phyloP scores from a whole-genome alignment of 164 flowering plant species.

The Echeveria elegans region DNA sequence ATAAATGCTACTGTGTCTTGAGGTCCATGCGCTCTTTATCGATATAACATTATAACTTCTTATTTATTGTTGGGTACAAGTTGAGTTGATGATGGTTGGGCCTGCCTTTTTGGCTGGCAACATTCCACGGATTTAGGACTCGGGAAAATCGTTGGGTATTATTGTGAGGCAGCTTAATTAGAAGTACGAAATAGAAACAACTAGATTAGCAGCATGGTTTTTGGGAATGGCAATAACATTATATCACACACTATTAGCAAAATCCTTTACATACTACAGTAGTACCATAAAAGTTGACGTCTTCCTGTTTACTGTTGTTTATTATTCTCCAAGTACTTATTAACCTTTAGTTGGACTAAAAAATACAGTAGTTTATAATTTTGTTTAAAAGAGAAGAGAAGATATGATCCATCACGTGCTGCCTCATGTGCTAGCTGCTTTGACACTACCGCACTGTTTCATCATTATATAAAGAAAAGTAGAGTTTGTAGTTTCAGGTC shows the following conservation, averaged over 20 bases:
- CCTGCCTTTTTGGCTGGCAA: not conserved
- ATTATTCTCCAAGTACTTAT: not conserved
- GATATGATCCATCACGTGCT: not conserved
- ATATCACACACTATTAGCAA: not conserved
- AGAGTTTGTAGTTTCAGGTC: not conserved
- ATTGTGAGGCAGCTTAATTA: not conserved
- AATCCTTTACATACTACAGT: not conserved
- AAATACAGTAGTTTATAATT: no score
- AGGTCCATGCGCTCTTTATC: not conserved
- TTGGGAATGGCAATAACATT: not conserved
- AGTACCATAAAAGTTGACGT: not conserved
- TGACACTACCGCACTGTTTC: not conserved
- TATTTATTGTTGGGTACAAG: not conserved
- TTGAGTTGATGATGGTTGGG: not conserved
- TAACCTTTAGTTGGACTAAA: no score
- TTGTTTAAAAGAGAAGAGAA: not conserved
- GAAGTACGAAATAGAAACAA: not conserved
- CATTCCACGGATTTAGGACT: constrained; percentile 4
- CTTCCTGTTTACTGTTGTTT: not conserved
- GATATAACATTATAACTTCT: not conserved
- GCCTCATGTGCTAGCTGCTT: constrained; percentile 1
- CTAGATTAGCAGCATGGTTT: not conserved
- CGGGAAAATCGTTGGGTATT: not conserved
- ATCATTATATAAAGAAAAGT: not conserved
- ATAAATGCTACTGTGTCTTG: not conserved